Base-by-base conservation (phyloP, 169 alveolate species). In the Eimeria acervulina region DNA sequence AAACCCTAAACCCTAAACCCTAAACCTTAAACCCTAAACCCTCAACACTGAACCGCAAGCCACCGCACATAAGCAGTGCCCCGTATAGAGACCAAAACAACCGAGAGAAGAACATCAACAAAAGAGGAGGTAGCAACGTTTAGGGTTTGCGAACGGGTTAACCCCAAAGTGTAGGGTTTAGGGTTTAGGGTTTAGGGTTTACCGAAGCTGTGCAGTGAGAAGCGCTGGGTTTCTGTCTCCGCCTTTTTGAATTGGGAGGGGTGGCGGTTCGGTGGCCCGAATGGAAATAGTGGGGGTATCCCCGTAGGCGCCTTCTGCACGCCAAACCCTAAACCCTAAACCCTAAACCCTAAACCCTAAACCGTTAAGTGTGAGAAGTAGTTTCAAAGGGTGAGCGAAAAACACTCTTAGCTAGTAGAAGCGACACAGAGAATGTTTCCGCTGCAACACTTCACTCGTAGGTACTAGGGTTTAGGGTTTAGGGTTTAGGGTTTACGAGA, bases 1-100 rank as follows among this genome's bases (percentile, higher is more conserved):
- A 63, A 63, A 63, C 74, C 74, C 74, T 63, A 63, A 63, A 63
- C 74, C 74, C 74, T 63, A 63, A 63, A 63, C 74, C 74, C 74
- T 63, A 47, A 47, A 47, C 12, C 19, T 47, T n/a, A 63, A 63
- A 63, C 74, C 74, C 74, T 63, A 63, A 63, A 63, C 74, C 74
- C 74, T 63, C 5, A 63, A 63, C 74, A 6, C 74, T 63, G 15
- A 63, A 63, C 74, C 74, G 28, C 15, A 47, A 47, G 12, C 12
- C 19, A n/a, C n/a, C n/a, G n/a, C n/a, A n/a, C n/a, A n/a, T n/a
- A n/a, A n/a, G n/a, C n/a, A n/a, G n/a, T n/a, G n/a, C n/a, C 12
- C 12, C 55, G 12, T 47, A 47, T 7, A 7, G 55, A 47, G 55
- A 12, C 19, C 55, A 47, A 47, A 47, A 47, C 55, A 47, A 47